Evolutionary conservation across 768 basidiomycete species (phyloP), one percentile per base, ranked within the genome.

Genomic region (Trametes maxima): DNA sequence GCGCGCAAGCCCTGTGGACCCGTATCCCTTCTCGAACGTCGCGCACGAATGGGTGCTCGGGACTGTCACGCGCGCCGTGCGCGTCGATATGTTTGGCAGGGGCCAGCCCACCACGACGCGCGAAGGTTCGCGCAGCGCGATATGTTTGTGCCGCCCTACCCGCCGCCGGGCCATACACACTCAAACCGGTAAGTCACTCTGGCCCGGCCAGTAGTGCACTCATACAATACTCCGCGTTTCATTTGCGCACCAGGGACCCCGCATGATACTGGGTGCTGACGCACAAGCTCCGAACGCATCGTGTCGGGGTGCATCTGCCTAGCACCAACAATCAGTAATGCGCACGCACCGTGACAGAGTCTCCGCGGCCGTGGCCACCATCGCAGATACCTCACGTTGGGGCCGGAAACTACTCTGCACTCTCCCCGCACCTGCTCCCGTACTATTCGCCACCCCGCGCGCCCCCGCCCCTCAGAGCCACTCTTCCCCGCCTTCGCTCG

Each of bases 401-500:
- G n/a, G n/a, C n/a, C n/a, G n/a, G n/a, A n/a, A n/a, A n/a, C 28
- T 33, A 8, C 28, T 33, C 28, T 33, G 28, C 28, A 33, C 28
- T 33, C 28, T 33, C 28, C 28, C 28, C 28, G 28, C 28, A 33
- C 28, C 28, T 33, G 28, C 28, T 8, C 28, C 28, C 28, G 28
- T 3, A 33, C 28, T 33, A 8, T 8, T 33, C 28, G 28, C 28
- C 28, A 33, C 28, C 28, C 4, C 28, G 28, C 28, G 28, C n/a
- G n/a, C n/a, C n/a, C n/a, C n/a, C n/a, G n/a, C n/a, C 28, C 28
- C 28, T 8, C 28, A 33, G 8, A 8, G 28, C 49, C 49, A 52
- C 53, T 54, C 53, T 58, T 58, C 57, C 47, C 57, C 4, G 48
- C 28, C 57, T 51, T 43, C 40, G 40, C 37, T 48, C 37, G 33